Evolutionary conservation across 2,329 filamentous ascomycete species (phyloP).

Genomic region (Elsinoe fawcettii): DNA sequence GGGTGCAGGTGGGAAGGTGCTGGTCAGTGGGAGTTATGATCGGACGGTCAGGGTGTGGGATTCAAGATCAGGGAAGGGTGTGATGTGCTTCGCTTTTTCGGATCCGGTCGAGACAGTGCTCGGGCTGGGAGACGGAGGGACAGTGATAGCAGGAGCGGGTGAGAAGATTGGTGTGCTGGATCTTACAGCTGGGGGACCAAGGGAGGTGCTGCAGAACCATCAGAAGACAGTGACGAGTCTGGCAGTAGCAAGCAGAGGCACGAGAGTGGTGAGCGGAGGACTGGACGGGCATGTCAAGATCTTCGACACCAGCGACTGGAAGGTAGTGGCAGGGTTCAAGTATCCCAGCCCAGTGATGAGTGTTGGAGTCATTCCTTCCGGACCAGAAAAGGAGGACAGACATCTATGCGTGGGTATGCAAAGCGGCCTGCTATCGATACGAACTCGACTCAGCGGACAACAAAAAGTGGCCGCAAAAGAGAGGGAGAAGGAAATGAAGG

Average conservation of each 20-base stretch:
- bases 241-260: slow-evolving; percentile 69
- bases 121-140: slow-evolving; percentile 77
- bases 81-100: slow-evolving; percentile 94
- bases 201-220: slow-evolving; percentile 84
- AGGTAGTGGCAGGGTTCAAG: slow-evolving; percentile 89
- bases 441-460: slow-evolving; percentile 76
- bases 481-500: slow-evolving; percentile 76
- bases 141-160: slow-evolving; percentile 73
- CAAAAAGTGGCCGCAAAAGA: slow-evolving; percentile 70
- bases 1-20: slow-evolving; percentile 55
- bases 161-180: slow-evolving; percentile 87
- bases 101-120: slow-evolving; percentile 83
- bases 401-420: slow-evolving; percentile 94
- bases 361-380: slow-evolving; percentile 64
- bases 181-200: slow-evolving; percentile 78
- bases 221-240: slow-evolving; percentile 95
- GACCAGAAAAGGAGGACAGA: slow-evolving; percentile 68
- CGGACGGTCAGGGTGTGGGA: slow-evolving; percentile 92
- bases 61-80: slow-evolving; percentile 59
- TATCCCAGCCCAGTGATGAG: slow-evolving; percentile 88
- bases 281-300: slow-evolving; percentile 96
- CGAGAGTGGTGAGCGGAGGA: slow-evolving; percentile 75
- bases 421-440: slow-evolving; percentile 82
- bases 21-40: slow-evolving; percentile 91
- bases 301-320: slow-evolving; percentile 90